Evolutionary conservation across 306 rosid genomes (phyloP).

Genomic region (Prunus salicina): DNA sequence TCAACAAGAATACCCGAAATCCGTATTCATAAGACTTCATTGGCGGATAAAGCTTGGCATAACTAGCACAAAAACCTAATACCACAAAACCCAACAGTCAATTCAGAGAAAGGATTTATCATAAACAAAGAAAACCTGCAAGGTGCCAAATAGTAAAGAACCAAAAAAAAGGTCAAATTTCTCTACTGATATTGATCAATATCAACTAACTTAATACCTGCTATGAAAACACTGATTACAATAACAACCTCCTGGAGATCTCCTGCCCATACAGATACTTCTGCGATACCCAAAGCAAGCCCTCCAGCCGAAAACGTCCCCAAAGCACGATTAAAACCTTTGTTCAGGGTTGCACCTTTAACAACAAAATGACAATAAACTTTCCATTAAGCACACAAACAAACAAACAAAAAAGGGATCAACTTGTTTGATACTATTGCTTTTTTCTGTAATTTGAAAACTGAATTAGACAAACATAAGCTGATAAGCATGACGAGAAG

Average conservation of each 20-base stretch:
- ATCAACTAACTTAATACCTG: constrained; percentile 43
- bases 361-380: neutral
- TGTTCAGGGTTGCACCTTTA: constrained; percentile 68
- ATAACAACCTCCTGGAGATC: constrained; percentile 43
- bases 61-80: constrained; percentile 56
- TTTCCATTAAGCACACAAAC: neutral
- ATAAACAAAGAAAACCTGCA: neutral
- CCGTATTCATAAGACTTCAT: constrained; percentile 81
- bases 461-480: too few species aligned
- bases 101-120: neutral
- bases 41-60: constrained; percentile 51
- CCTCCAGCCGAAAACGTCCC: constrained; percentile 76
- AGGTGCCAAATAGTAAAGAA: neutral
- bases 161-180: too few species aligned
- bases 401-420: neutral
- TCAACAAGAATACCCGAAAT: constrained; percentile 72
- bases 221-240: constrained; percentile 48
- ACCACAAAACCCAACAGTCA: constrained; percentile 2
- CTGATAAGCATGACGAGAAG: neutral
- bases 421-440: too few species aligned
- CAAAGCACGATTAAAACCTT: constrained; percentile 75
- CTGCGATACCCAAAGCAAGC: constrained; percentile 57
- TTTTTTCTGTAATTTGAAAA: too few species aligned
- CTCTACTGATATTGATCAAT: neutral
- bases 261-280: constrained; percentile 33